phyloP scores from a whole-genome alignment of 495 filamentous ascomycete genomes.

The Penicillium coffeae region DNA sequence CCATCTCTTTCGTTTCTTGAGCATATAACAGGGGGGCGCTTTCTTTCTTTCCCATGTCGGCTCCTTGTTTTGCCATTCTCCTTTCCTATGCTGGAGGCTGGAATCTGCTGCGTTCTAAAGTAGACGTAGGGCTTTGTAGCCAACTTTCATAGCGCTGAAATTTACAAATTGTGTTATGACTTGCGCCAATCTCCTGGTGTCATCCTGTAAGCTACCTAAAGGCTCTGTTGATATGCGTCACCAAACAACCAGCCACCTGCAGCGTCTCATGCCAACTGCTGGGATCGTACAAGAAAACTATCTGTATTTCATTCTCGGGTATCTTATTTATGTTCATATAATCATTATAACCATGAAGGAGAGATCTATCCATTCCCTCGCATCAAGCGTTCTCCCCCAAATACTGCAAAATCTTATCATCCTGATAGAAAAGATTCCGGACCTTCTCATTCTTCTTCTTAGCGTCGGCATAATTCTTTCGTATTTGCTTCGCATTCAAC shows the following conservation, averaged over 20 bases:
- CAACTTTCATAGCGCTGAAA: background rate
- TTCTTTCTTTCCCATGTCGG: slow-evolving; percentile 10
- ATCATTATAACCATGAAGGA: too few relatives aligned
- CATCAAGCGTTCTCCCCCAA: slow-evolving; percentile 46
- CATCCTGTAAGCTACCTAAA: background rate
- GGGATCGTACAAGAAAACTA: too few relatives aligned
- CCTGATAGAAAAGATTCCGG: slow-evolving; percentile 62
- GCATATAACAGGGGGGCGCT: slow-evolving; percentile 15
- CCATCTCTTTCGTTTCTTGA: slow-evolving; percentile 20
- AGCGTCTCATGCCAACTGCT: too few relatives aligned
- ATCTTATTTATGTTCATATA: too few relatives aligned
- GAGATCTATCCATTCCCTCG: too few relatives aligned
- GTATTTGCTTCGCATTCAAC: slow-evolving; percentile 66
- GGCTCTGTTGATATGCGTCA: too few relatives aligned
- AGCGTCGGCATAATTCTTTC: slow-evolving; percentile 56
- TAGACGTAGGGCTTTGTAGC: background rate
- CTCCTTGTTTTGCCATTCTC: background rate
- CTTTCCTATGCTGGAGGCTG: background rate
- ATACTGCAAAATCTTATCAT: slow-evolving; percentile 69
- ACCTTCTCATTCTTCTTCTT: slow-evolving; percentile 61
- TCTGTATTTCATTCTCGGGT: too few relatives aligned
- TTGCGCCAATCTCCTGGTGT: background rate
- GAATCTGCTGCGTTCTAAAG: background rate
- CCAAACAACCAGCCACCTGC: too few relatives aligned
- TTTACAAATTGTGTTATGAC: background rate